phyloP scores from a whole-genome alignment of 495 filamentous ascomycete genomes.

The Articulospora tetracladia region DNA sequence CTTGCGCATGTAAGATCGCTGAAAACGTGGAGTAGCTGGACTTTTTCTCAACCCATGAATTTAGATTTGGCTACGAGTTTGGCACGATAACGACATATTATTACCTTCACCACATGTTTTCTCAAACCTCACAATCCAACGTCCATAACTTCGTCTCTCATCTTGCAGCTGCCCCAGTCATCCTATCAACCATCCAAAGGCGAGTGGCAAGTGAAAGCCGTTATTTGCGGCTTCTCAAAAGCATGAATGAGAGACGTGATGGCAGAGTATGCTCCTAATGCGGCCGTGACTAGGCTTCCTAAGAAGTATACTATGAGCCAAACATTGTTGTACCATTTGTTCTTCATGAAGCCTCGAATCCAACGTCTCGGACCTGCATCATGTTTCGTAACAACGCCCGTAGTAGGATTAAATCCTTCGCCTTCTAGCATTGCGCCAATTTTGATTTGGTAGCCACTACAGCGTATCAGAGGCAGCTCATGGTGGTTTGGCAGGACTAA shows the following conservation, averaged over 20 bases:
- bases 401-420: constrained; percentile 43
- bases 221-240: constrained; percentile 1
- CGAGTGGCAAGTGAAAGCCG: constrained; percentile 6
- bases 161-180: no score
- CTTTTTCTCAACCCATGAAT: no score
- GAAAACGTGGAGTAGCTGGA: no score
- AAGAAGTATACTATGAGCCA: constrained; percentile 9
- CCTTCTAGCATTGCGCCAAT: constrained; percentile 35
- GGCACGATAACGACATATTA: no score
- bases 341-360: constrained; percentile 30
- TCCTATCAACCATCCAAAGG: neutral
- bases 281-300: constrained; percentile 4
- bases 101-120: no score
- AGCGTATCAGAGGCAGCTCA: no score
- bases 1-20: no score
- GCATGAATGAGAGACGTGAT: constrained; percentile 12
- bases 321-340: neutral
- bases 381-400: constrained; percentile 30
- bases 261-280: constrained; percentile 9
- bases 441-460: constrained; percentile 40
- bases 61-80: no score
- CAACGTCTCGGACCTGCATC: constrained; percentile 33
- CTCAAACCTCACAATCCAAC: no score
- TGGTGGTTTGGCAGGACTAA: no score
- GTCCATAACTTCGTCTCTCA: no score